phyloP scores from a whole-genome alignment of 495 filamentous ascomycete species.

The Podospora comata region DNA sequence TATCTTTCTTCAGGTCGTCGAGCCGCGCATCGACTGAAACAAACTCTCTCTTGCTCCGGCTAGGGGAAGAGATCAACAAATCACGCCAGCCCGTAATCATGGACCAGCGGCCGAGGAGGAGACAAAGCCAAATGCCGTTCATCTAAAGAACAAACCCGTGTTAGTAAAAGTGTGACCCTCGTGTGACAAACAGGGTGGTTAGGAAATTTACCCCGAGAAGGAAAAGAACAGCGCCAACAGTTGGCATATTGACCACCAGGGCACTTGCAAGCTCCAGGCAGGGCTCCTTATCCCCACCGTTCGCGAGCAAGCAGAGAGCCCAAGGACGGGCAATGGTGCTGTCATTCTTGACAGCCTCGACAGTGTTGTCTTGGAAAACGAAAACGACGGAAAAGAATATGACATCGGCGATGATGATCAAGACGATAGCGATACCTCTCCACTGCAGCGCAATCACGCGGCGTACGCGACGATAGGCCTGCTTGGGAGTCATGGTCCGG shows the following conservation, averaged over 20 bases:
- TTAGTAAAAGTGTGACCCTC: neutral
- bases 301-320: slow-evolving; percentile 64
- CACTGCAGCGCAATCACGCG: slow-evolving; percentile 91
- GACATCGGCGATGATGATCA: slow-evolving; percentile 83
- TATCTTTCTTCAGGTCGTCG: slow-evolving; percentile 56
- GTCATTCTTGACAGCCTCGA: slow-evolving; percentile 54
- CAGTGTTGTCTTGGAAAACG: slow-evolving; percentile 73
- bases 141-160: slow-evolving; percentile 44
- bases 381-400: slow-evolving; percentile 91
- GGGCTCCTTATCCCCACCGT: slow-evolving; percentile 57
- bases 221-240: slow-evolving; percentile 74
- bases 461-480: slow-evolving; percentile 80
- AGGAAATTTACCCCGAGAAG: slow-evolving; percentile 65
- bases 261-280: slow-evolving; percentile 59
- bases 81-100: slow-evolving; percentile 85
- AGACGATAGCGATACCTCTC: slow-evolving; percentile 81
- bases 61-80: slow-evolving; percentile 46
- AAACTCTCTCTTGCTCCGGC: slow-evolving; percentile 64
- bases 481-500: slow-evolving; percentile 77
- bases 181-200: neutral
- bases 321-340: slow-evolving; percentile 54
- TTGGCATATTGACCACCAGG: slow-evolving; percentile 68
- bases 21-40: slow-evolving; percentile 78
- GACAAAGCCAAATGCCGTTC: slow-evolving; percentile 78
- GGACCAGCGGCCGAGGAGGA: slow-evolving; percentile 74